Percentiles rank a stretch among this genome's conserved stretches.
These are phyloP conservation scores for Parasarocladium wereldwijsianum DNA, from an alignment of 2,329 filamentous ascomycete species.

Conservation along the genomic window DNA sequence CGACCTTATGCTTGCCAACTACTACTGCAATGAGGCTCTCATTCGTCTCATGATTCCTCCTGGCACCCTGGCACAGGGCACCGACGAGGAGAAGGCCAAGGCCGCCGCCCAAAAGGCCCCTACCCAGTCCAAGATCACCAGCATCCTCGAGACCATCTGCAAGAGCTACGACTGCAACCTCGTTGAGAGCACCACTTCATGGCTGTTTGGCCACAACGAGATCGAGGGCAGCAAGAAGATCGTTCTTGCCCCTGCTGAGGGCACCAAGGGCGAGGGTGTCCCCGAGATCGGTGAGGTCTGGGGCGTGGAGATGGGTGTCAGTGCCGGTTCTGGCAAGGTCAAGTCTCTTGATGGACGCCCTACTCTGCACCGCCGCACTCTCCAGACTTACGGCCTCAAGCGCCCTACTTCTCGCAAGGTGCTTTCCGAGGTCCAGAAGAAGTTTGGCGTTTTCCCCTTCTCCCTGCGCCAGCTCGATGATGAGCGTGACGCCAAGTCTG, in stretches of 20 bases:
- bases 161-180: slow-evolving; percentile 84
- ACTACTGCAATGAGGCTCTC: slow-evolving; percentile 93
- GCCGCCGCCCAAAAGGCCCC: slow-evolving; percentile 68
- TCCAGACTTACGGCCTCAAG: slow-evolving; percentile 85
- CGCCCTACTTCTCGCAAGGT: slow-evolving; percentile 85
- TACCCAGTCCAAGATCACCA: slow-evolving; percentile 75
- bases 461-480: slow-evolving; percentile 93
- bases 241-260: slow-evolving; percentile 73
- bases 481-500: slow-evolving; percentile 88
- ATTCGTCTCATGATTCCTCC: slow-evolving; percentile 82
- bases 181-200: slow-evolving; percentile 96
- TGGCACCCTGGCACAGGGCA: slow-evolving; percentile 67
- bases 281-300: slow-evolving; percentile 88
- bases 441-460: slow-evolving; percentile 96
- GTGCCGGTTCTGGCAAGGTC: slow-evolving; percentile 82
- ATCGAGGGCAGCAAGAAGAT: slow-evolving; percentile 98
- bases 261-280: slow-evolving; percentile 77
- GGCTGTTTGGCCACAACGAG: slow-evolving; percentile 92
- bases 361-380: slow-evolving; percentile 86
- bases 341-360: slow-evolving; percentile 68
- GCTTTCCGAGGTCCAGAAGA: slow-evolving; percentile 89
- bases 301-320: slow-evolving; percentile 94
- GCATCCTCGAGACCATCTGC: slow-evolving; percentile 78
- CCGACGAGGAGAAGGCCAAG: slow-evolving; percentile 93
- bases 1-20: slow-evolving; percentile 76